Conservation (phyloP, 2,329 filamentous ascomycete species). For the Pseudogymnoascus sp. region DNA sequence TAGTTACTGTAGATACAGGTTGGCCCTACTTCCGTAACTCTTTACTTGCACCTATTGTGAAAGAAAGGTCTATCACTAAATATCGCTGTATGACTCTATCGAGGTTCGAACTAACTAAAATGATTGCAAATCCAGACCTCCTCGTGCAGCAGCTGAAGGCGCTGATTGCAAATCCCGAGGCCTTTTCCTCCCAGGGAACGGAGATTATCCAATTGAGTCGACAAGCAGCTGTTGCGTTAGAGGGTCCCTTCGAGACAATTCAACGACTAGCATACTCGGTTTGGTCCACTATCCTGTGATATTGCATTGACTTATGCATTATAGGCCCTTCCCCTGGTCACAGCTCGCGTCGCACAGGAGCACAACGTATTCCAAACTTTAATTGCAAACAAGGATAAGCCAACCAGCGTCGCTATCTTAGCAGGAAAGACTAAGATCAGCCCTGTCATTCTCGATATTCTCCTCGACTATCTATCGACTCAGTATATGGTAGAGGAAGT, state of each 20-base stretch:
- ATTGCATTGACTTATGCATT: background rate
- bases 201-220: background rate
- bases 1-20: background rate
- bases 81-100: background rate
- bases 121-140: background rate
- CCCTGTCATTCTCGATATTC: conserved; percentile 1
- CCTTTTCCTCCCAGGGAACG: background rate
- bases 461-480: conserved; percentile 12
- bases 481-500: conserved; percentile 11
- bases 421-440: conserved; percentile 10
- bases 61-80: background rate
- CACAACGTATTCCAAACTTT: conserved; percentile 10
- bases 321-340: background rate
- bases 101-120: background rate
- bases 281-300: background rate
- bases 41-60: background rate
- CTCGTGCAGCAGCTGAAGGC: conserved; percentile 3
- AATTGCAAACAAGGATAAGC: conserved; percentile 5
- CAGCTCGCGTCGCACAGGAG: background rate
- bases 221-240: background rate
- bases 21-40: background rate
- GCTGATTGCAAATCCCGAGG: background rate
- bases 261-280: conserved; percentile 3
- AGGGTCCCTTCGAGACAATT: background rate
- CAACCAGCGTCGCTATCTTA: conserved; percentile 1